A percentile compares a stretch with the other conserved stretches of the same genome.
phyloP scores from a whole-genome alignment of 2,329 filamentous ascomycete species.

The Alternaria arbusti region DNA sequence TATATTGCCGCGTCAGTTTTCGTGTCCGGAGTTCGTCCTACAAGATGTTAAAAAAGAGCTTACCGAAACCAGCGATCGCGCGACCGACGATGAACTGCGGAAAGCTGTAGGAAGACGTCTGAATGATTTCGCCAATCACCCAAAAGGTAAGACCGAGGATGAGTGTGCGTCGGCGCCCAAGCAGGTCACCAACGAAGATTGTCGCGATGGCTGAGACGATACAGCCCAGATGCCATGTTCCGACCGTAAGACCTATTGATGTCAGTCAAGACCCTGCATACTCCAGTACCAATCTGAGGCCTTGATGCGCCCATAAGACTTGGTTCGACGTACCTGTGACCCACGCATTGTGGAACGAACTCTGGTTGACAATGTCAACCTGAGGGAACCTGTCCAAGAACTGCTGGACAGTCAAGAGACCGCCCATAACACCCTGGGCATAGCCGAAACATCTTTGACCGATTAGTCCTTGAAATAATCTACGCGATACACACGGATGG shows the following conservation, averaged over 20 bases:
- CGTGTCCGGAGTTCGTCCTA: not conserved
- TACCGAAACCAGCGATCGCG: constrained; percentile 57
- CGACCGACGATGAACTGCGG: constrained; percentile 60
- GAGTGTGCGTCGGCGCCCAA: constrained; percentile 59
- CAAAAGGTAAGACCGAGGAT: constrained; percentile 58
- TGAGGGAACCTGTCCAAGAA: constrained; percentile 56
- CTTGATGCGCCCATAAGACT: not conserved
- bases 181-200: constrained; percentile 56
- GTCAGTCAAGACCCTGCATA: not conserved
- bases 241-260: constrained; percentile 35
- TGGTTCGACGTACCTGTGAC: constrained; percentile 27
- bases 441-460: constrained; percentile 58
- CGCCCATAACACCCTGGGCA: constrained; percentile 73
- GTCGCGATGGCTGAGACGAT: constrained; percentile 63
- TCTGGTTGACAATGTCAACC: constrained; percentile 30
- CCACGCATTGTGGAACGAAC: constrained; percentile 29
- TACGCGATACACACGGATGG: not conserved
- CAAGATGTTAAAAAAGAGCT: constrained; percentile 28
- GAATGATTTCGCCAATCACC: constrained; percentile 57
- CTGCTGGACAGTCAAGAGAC: constrained; percentile 70
- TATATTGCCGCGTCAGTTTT: constrained; percentile 5
- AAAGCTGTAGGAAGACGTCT: constrained; percentile 55
- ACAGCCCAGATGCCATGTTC: constrained; percentile 57
- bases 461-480: constrained; percentile 15
- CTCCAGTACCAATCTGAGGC: not conserved